Base-by-base conservation (phyloP, 2,329 filamentous ascomycete species). In the Alternaria burnsii region DNA sequence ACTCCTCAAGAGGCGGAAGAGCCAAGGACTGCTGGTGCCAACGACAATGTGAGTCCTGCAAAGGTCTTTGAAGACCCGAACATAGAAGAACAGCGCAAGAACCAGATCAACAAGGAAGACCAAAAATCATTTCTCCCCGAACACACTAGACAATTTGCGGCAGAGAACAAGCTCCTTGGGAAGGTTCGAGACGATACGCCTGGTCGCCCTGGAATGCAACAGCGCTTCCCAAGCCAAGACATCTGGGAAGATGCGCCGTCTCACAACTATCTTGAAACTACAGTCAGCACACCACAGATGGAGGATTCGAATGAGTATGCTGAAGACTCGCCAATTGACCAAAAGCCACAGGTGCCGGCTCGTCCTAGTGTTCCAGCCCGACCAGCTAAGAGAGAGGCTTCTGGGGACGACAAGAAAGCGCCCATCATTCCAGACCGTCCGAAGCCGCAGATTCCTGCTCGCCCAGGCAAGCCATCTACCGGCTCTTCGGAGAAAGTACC, bases 241-340 rank as follows among this genome's bases (percentile, higher is more conserved):
- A 88, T 97, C 42, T 97, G 94, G 94, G 94, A 98, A 80, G 94
- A 98, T 76, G 89, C 87, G 0, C 94, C 94, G 1, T 93, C 97
- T 70, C 94, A 92, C 71, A 86, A 91, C 58, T 86, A 91, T 65
- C 85, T 96, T 20, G 88, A 93, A 71, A 91, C 94, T 0, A 94
- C 90, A 0, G 89, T 96, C 51, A 80, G 76, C 61, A 71, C 68
- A 41, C 86, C 85, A 56, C 81, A 84, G 28, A 82, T 85, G 3
- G 81, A 82, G 22, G 83, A 85, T 63, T 79, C 78, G 24, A 77
- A 75, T 28, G 78, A 81, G 48, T 76, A 77, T 46, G 74, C 71
- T 9, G 75, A 76, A 18, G 75, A 76, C 11, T 72, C 74, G 7
- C 73, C 75, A 5, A 63, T 69, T 1, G 64, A 61, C 3, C 74